phyloP scores from a whole-genome alignment of 495 filamentous ascomycete genomes.

The Xylaria telfairii region DNA sequence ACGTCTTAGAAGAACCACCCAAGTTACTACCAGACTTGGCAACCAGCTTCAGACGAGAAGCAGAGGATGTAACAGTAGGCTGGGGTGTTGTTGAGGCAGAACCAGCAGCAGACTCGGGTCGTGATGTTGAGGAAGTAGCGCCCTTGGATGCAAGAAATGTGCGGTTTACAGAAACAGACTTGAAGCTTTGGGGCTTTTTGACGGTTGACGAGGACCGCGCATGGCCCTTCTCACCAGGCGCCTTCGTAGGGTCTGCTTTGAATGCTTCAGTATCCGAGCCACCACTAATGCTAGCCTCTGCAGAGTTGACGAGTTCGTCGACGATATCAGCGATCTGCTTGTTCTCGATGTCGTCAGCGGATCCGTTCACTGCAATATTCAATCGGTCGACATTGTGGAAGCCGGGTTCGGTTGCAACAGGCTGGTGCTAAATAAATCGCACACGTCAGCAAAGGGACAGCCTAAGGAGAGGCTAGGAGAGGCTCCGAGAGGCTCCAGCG shows the following conservation, averaged over 20 bases:
- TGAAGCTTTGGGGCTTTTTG: slow-evolving; percentile 89
- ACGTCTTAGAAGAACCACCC: slow-evolving; percentile 52
- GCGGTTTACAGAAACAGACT: slow-evolving; percentile 93
- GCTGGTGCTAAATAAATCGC: slow-evolving; percentile 34
- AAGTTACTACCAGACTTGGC: slow-evolving; percentile 60
- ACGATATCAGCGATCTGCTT: slow-evolving; percentile 58
- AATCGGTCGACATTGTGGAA: slow-evolving; percentile 52
- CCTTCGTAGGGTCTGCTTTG: slow-evolving; percentile 56
- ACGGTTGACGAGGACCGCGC: slow-evolving; percentile 69
- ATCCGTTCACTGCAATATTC: slow-evolving; percentile 52
- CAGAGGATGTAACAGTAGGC: slow-evolving; percentile 43
- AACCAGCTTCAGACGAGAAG: slow-evolving; percentile 58
- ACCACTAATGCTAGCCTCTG: slow-evolving; percentile 64
- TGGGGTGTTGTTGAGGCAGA: slow-evolving; percentile 41
- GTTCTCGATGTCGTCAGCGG: slow-evolving; percentile 53
- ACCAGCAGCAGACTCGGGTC: slow-evolving; percentile 54
- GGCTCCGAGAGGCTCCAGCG: neutral
- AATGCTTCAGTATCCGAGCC: slow-evolving; percentile 74
- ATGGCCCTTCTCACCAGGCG: slow-evolving; percentile 64
- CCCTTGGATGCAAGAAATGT: slow-evolving; percentile 71
- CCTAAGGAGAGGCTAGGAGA: neutral
- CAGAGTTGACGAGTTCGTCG: slow-evolving; percentile 57
- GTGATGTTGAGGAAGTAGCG: slow-evolving; percentile 51
- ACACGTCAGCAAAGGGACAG: slow-evolving; percentile 26
- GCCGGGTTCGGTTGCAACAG: slow-evolving; percentile 34